A percentile compares a stretch with the other conserved stretches of the same genome.
phyloP scores from a whole-genome alignment of 352 stramenopile genomes.

The Phytophthora megakarya region DNA sequence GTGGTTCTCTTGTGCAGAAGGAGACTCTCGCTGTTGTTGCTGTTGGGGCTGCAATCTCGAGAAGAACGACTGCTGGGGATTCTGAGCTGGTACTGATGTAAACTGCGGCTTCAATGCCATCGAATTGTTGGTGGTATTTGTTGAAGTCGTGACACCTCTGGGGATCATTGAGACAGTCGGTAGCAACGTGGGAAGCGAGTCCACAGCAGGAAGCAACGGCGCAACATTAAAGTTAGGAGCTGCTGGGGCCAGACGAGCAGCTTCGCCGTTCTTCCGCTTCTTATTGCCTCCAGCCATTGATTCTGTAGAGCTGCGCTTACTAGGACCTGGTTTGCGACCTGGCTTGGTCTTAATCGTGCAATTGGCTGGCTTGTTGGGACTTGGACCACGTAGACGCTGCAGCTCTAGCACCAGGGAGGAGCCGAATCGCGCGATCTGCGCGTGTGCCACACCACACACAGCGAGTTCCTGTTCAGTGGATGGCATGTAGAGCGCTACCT shows the following conservation, averaged over 20 bases:
- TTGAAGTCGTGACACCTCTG: constrained; percentile 4
- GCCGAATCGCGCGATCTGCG: constrained; percentile 61
- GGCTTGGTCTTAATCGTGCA: constrained; percentile 24
- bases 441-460: constrained; percentile 51
- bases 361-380: constrained; percentile 11
- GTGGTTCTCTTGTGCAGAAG: constrained; percentile 43
- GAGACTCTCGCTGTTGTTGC: constrained; percentile 20
- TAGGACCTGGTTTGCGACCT: constrained; percentile 21
- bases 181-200: constrained; percentile 59
- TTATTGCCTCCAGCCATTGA: constrained; percentile 21
- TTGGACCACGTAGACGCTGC: constrained; percentile 23
- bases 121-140: constrained; percentile 14
- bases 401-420: constrained; percentile 69
- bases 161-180: constrained; percentile 47
- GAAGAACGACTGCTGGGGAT: constrained; percentile 49
- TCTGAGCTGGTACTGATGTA: constrained; percentile 9
- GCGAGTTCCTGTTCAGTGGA: constrained; percentile 59
- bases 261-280: constrained; percentile 39
- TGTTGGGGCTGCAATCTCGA: constrained; percentile 40
- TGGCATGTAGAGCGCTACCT: constrained; percentile 67
- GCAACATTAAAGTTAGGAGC: constrained; percentile 21
- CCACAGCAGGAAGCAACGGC: constrained; percentile 43
- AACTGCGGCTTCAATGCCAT: constrained; percentile 34
- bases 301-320: constrained; percentile 33
- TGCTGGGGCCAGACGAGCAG: constrained; percentile 29